phyloP scores from a whole-genome alignment of 495 filamentous ascomycete species.

The Tetracladium marchalianum region DNA sequence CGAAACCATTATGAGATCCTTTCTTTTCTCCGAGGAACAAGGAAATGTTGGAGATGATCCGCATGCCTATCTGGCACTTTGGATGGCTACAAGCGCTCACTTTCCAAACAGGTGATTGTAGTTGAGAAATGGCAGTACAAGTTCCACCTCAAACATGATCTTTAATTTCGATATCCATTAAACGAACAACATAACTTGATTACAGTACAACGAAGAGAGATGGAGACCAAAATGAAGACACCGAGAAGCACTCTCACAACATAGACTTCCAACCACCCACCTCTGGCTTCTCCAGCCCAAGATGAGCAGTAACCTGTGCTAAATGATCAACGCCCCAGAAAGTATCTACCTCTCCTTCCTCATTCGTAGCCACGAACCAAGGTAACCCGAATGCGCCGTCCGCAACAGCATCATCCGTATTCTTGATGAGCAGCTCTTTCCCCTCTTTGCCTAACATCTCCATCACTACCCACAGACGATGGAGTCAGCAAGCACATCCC shows the following conservation, averaged over 20 bases:
- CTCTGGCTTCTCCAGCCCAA: conserved; percentile 40
- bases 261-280: conserved; percentile 38
- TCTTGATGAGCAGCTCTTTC: conserved; percentile 41
- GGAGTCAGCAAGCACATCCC: background rate
- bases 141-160: too few species aligned
- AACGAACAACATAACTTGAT: too few species aligned
- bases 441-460: conserved; percentile 33
- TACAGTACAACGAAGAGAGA: too few species aligned
- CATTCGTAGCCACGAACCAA: conserved; percentile 58
- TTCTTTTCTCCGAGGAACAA: too few species aligned
- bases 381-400: conserved; percentile 64
- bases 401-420: conserved; percentile 48
- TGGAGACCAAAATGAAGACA: too few species aligned
- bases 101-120: too few species aligned
- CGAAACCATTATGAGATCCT: too few species aligned
- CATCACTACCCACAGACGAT: conserved; percentile 14
- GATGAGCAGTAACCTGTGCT: conserved; percentile 50
- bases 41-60: too few species aligned
- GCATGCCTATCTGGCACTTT: too few species aligned
- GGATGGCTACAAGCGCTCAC: too few species aligned
- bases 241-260: conserved; percentile 24
- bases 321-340: conserved; percentile 68
- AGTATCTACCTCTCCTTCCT: conserved; percentile 45
- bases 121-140: too few species aligned
- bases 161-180: too few species aligned